phyloP scores from a whole-genome alignment of 257 asterid genomes.

The Fraxinus excelsior region DNA sequence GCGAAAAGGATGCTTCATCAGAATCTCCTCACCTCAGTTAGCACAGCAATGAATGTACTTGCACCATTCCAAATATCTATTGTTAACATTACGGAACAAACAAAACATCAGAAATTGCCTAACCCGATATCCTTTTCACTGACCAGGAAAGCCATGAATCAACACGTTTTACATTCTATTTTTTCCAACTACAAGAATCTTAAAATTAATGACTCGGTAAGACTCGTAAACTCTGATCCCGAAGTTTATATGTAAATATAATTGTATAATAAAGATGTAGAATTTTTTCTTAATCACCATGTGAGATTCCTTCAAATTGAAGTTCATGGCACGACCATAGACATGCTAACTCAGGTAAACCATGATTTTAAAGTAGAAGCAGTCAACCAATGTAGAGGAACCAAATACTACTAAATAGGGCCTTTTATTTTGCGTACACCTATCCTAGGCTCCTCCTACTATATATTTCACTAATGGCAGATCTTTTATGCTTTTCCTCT shows the following conservation, averaged over 20 bases:
- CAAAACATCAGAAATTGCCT: slow-evolving; percentile 2
- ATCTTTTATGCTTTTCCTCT: neutral
- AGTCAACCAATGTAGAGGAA: neutral
- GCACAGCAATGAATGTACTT: neutral
- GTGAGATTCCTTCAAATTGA: neutral
- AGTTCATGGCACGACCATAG: neutral
- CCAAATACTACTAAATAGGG: neutral
- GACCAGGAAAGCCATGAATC: neutral
- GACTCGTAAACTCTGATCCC: neutral
- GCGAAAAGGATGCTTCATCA: slow-evolving; percentile 8
- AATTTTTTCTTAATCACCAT: neutral
- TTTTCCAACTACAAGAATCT: neutral
- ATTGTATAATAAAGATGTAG: neutral
- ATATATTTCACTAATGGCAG: neutral
- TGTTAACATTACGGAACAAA: neutral
- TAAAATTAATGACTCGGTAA: neutral
- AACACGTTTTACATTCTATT: neutral
- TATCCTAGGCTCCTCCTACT: neutral
- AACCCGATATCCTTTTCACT: neutral
- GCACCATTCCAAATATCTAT: slow-evolving; percentile 20
- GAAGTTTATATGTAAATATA: neutral
- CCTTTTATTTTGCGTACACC: neutral
- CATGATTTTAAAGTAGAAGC: neutral
- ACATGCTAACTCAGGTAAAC: neutral
- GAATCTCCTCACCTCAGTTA: slow-evolving; percentile 26